Conservation (phyloP, 768 basidiomycete species). For the Lactarius sp. region DNA sequence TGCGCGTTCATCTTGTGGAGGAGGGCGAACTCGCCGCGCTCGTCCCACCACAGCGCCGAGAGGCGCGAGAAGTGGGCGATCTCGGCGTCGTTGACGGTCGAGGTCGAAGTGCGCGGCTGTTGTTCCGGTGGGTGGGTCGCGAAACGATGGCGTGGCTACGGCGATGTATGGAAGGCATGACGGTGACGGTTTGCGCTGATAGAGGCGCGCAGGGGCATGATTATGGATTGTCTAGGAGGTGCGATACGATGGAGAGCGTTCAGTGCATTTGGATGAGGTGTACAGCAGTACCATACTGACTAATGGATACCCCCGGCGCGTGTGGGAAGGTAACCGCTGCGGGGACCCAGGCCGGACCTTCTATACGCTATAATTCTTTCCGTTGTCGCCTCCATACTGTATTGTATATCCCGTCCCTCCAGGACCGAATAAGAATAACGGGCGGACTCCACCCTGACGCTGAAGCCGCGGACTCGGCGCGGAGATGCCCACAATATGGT, state of each 20-base stretch:
- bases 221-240: background rate
- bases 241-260: background rate
- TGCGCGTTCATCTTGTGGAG: slow-evolving; percentile 95
- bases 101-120: slow-evolving; percentile 13
- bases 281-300: background rate
- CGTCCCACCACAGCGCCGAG: slow-evolving; percentile 94
- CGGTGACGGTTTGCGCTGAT: background rate
- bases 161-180: background rate
- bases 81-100: slow-evolving; percentile 70
- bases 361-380: background rate
- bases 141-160: background rate
- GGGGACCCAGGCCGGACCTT: too few species aligned
- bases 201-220: background rate
- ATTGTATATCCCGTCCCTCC: too few species aligned
- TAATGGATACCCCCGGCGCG: too few species aligned
- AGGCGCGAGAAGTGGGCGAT: slow-evolving; percentile 86
- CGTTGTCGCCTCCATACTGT: background rate
- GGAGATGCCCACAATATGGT: too few species aligned
- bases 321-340: too few species aligned
- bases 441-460: too few species aligned
- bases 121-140: background rate
- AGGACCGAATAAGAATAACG: too few species aligned
- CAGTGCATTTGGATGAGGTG: background rate
- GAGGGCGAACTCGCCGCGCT: slow-evolving; percentile 81
- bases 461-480: too few species aligned